A percentile compares a stretch with the other conserved stretches of the same genome.
These are phyloP conservation scores for Dipodascopsis uninucleata DNA, from an alignment of 805 yeast genomes.

Conservation along the genomic window DNA sequence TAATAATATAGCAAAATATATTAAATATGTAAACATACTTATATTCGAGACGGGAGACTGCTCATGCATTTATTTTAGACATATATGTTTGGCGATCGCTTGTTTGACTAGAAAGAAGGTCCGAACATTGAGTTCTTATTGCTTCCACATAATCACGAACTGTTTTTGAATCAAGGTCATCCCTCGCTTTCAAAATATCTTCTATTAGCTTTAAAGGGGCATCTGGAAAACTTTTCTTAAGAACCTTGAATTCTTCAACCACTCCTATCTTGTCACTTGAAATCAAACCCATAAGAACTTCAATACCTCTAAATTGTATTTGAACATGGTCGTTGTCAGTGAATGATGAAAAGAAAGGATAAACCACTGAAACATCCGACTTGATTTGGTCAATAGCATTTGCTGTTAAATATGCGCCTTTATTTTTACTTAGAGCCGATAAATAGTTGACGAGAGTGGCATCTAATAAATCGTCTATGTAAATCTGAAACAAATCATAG, in stretches of 20 bases:
- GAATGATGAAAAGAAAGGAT: slow-evolving; percentile 49
- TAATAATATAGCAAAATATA: no score
- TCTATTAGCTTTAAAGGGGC: slow-evolving; percentile 69
- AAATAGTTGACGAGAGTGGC: slow-evolving; percentile 51
- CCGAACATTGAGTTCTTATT: slow-evolving; percentile 14
- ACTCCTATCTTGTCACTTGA: slow-evolving; percentile 39
- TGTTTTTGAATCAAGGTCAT: slow-evolving; percentile 37
- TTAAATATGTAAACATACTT: no score
- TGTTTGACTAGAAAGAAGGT: slow-evolving; percentile 6
- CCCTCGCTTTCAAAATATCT: slow-evolving; percentile 51
- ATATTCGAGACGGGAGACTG: slow-evolving; percentile 13
- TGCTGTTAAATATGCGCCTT: slow-evolving; percentile 17
- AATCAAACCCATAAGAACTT: slow-evolving; percentile 56
- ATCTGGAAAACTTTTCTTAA: slow-evolving; percentile 69
- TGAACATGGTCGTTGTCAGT: slow-evolving; percentile 43
- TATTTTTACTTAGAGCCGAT: slow-evolving; percentile 44
- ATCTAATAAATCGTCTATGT: slow-evolving; percentile 52
- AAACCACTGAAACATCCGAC: slow-evolving; percentile 57
- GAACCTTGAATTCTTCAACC: slow-evolving; percentile 50
- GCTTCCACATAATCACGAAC: slow-evolving; percentile 36
- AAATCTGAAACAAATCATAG: slow-evolving; percentile 51
- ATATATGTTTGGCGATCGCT: slow-evolving; percentile 9
- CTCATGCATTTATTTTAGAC: slow-evolving; percentile 1
- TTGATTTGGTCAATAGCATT: slow-evolving; percentile 49
- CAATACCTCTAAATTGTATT: slow-evolving; percentile 55